These are phyloP conservation scores for Dalbergia oliveri DNA, from an alignment of 306 rosid genomes.

Conservation along the genomic window DNA sequence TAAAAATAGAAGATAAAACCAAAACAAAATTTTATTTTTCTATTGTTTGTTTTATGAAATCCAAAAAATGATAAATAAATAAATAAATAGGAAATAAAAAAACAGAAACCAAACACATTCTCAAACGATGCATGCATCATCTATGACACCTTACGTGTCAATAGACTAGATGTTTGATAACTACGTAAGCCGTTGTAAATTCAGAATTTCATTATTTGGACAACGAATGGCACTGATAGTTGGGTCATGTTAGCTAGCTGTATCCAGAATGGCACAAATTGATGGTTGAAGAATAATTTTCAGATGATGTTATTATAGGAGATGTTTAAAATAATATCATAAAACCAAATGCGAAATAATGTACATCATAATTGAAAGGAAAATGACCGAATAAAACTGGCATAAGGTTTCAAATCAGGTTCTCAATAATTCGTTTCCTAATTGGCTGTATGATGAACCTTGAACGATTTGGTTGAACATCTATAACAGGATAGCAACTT, in stretches of 20 bases:
- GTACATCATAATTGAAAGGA: not conserved
- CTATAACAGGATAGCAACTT: not conserved
- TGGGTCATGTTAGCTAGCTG: constrained; percentile 6
- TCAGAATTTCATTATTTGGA: not conserved
- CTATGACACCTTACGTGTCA: not conserved
- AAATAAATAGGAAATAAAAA: no score
- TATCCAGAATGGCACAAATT: not conserved
- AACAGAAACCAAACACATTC: no score
- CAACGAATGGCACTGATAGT: not conserved
- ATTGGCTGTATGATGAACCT: not conserved
- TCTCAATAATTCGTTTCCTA: not conserved
- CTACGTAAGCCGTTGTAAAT: not conserved
- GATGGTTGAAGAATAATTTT: not conserved
- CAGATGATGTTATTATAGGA: not conserved
- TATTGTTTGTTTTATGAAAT: no score
- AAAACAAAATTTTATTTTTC: no score
- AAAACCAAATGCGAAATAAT: not conserved
- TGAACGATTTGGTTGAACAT: not conserved
- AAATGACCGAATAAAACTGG: not conserved
- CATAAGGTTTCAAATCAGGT: not conserved
- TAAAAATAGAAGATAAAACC: no score
- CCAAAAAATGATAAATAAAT: no score
- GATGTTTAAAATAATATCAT: not conserved
- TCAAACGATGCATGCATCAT: not conserved
- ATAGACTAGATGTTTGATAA: not conserved